Conservation (phyloP, 352 stramenopile genomes). For the Pythium vanterpoolii region DNA sequence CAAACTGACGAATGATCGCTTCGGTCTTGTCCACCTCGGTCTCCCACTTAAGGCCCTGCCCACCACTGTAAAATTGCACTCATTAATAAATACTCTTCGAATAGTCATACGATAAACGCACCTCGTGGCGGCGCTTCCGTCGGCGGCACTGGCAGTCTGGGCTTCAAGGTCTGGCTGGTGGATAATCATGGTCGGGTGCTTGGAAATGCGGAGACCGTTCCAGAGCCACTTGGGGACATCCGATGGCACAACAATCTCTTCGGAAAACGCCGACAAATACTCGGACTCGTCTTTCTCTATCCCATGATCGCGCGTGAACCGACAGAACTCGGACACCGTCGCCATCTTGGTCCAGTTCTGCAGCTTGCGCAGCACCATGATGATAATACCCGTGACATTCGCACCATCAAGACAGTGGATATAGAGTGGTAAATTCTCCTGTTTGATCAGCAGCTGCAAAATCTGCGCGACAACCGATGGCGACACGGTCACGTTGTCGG, state of each 20-base stretch:
- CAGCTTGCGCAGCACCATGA: slow-evolving; percentile 86
- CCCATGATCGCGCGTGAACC: slow-evolving; percentile 80
- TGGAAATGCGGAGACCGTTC: slow-evolving; percentile 78
- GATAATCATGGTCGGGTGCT: slow-evolving; percentile 87
- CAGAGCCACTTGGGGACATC: slow-evolving; percentile 81
- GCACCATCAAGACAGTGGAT: slow-evolving; percentile 86
- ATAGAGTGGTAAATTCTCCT: slow-evolving; percentile 79
- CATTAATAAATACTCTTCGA: not conserved
- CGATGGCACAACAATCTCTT: slow-evolving; percentile 76
- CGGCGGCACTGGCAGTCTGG: slow-evolving; percentile 27
- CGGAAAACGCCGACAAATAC: slow-evolving; percentile 75
- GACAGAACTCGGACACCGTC: slow-evolving; percentile 82
- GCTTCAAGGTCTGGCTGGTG: slow-evolving; percentile 70
- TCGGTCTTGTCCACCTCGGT: slow-evolving; percentile 81
- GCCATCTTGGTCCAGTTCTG: slow-evolving; percentile 88
- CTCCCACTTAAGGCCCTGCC: slow-evolving; percentile 61
- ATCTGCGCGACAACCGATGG: slow-evolving; percentile 72
- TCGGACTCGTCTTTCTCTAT: slow-evolving; percentile 88
- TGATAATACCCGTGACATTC: slow-evolving; percentile 85
- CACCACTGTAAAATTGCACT: slow-evolving; percentile 14
- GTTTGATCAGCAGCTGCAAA: slow-evolving; percentile 70
- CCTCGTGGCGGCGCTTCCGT: slow-evolving; percentile 30
- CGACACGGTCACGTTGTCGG: slow-evolving; percentile 82
- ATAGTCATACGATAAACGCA: slow-evolving; percentile 3
- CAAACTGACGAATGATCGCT: slow-evolving; percentile 76